Evolutionary conservation across 805 yeast species (phyloP).

Genomic region (Saturnispora bothae): DNA sequence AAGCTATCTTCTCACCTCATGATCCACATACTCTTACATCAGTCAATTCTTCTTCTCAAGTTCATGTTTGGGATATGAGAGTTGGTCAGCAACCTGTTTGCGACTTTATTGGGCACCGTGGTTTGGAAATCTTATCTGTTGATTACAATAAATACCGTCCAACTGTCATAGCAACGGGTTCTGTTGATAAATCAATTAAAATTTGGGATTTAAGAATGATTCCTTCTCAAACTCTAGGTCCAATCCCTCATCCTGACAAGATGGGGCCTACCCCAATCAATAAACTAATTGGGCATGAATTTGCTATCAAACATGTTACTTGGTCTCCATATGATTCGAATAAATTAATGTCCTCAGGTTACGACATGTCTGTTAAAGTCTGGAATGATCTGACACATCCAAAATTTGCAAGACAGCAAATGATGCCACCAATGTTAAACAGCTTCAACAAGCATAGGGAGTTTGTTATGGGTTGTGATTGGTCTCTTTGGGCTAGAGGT

Average conservation of each 20-base stretch:
- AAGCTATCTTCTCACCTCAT: conserved; percentile 77
- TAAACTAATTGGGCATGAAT: conserved; percentile 77
- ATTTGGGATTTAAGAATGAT: conserved; percentile 85
- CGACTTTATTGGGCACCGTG: conserved; percentile 64
- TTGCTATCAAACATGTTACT: conserved; percentile 69
- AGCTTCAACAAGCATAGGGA: conserved; percentile 67
- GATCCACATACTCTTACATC: conserved; percentile 58
- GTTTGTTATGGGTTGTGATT: conserved; percentile 88
- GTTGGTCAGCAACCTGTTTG: conserved; percentile 48
- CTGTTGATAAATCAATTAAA: conserved; percentile 79
- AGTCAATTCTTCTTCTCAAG: conserved; percentile 63
- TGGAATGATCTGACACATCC: conserved; percentile 71
- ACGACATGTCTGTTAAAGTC: conserved; percentile 85
- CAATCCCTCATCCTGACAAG: conserved; percentile 15
- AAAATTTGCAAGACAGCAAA: conserved; percentile 39
- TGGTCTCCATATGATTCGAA: conserved; percentile 87
- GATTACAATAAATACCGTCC: conserved; percentile 90
- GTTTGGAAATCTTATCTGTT: conserved; percentile 67
- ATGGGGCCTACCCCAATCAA: conserved; percentile 61
- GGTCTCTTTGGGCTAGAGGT: conserved; percentile 95
- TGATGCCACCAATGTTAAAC: conserved; percentile 42
- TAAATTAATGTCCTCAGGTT: conserved; percentile 63
- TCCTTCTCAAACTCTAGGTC: conserved; percentile 8
- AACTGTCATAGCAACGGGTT: conserved; percentile 72
- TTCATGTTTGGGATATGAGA: conserved; percentile 78